These are phyloP conservation scores for Ustilago trichophora DNA, from an alignment of 1,284 basidiomycete genomes.

Conservation along the genomic window DNA sequence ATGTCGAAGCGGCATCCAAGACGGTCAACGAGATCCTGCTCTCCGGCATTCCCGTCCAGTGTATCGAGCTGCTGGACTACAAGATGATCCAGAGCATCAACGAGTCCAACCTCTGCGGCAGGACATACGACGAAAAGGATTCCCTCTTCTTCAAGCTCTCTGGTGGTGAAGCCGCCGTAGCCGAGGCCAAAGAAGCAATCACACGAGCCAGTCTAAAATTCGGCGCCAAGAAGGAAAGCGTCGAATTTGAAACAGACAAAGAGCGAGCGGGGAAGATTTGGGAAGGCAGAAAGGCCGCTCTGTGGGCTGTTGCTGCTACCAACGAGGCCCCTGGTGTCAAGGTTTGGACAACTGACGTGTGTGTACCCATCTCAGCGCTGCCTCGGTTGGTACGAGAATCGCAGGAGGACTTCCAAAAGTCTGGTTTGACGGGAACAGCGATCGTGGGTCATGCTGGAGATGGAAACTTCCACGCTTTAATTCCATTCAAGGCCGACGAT, in stretches of 20 bases:
- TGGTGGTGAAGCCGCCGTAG: constrained; percentile 38
- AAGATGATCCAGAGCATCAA: constrained; percentile 64
- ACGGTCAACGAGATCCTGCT: constrained; percentile 76
- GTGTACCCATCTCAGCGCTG: constrained; percentile 80
- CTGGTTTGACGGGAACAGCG: constrained; percentile 66
- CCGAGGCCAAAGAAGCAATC: constrained; percentile 63
- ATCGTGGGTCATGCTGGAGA: constrained; percentile 87
- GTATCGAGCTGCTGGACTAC: constrained; percentile 58
- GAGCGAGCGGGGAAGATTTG: constrained; percentile 81
- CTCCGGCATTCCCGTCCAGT: constrained; percentile 72
- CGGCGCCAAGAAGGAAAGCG: constrained; percentile 26
- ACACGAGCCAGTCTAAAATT: constrained; percentile 29
- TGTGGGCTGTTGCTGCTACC: constrained; percentile 73
- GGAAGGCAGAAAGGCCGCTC: constrained; percentile 84
- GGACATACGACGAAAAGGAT: constrained; percentile 42
- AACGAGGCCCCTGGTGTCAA: constrained; percentile 74
- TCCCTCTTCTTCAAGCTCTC: constrained; percentile 55
- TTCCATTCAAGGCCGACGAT: constrained; percentile 47
- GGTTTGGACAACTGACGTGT: constrained; percentile 79
- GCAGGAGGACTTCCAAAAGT: constrained; percentile 35
- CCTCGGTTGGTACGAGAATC: constrained; percentile 73
- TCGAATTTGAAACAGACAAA: constrained; percentile 74
- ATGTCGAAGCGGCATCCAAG: constrained; percentile 72
- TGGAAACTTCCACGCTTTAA: constrained; percentile 70
- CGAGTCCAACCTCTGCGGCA: constrained; percentile 64